Evolutionary conservation across 108 stramenopile genomes (phyloP).

Genomic region (Nitzschia sp.): DNA sequence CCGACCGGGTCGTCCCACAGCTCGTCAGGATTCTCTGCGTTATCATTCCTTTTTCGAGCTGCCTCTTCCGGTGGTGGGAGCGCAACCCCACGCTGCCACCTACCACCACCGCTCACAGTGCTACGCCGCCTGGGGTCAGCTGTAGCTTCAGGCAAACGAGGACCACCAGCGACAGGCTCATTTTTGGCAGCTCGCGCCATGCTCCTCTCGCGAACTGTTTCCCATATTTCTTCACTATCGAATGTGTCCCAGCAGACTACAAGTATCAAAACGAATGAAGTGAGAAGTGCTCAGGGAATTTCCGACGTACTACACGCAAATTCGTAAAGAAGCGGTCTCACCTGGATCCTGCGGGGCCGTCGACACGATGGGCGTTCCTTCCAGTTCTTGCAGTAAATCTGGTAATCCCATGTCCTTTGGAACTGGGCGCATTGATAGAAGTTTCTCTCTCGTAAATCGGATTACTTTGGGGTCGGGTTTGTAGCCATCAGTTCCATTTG

Average conservation of each 20-base stretch:
- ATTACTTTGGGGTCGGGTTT: constrained; percentile 50
- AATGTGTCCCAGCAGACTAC: constrained; percentile 85
- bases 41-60: constrained; percentile 25
- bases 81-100: constrained; percentile 81
- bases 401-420: constrained; percentile 40
- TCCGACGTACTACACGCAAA: background rate
- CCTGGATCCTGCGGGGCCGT: constrained; percentile 71
- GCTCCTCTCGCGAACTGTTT: constrained; percentile 27
- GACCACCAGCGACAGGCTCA: constrained; percentile 3
- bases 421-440: constrained; percentile 64
- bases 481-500: constrained; percentile 11
- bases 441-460: constrained; percentile 77
- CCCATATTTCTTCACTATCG: constrained; percentile 84
- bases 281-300: too few relatives aligned
- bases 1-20: constrained; percentile 90
- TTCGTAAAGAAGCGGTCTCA: constrained; percentile 23
- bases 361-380: constrained; percentile 59
- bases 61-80: constrained; percentile 57
- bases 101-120: constrained; percentile 30
- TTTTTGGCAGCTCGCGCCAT: constrained; percentile 21
- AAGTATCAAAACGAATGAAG: background rate
- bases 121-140: constrained; percentile 12
- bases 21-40: constrained; percentile 75
- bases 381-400: constrained; percentile 41
- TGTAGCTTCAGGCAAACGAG: background rate